Evolutionary conservation across 345 rosid genomes (phyloP), one percentile per base, ranked within the genome.

Genomic region (Passiflora organensis): DNA sequence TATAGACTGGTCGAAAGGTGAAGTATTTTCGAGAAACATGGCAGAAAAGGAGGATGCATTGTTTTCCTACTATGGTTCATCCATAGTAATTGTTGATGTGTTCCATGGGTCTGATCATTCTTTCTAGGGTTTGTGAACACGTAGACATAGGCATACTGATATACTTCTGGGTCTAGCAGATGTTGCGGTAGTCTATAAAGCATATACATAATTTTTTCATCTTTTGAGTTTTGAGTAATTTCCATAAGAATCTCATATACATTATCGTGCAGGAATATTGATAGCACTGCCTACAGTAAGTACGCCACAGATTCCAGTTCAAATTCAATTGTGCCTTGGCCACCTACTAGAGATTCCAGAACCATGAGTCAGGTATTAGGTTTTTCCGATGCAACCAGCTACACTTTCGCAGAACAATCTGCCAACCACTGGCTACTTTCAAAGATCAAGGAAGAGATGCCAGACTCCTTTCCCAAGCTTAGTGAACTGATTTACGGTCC

Each of bases 361-460:
- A 37, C 49, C 43, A 13, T 24, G 60, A 48, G 25, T 60, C 52
- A 56, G 20, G 69, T 22, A 6, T 23, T 32, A 46, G 37, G 54
- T 23, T 58, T 48, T 11, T 22, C 10, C 32, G 37, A 48, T 1
- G 42, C 34, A 6, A 15, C 21, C 10, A 25, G 23, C 34, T 6
- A 4, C 5, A 51, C 60, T 51, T 53, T 70, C 46, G 19, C 9
- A 48, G 59, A 62, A 28, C 56, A 21, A 38, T 51, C 70, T 15
- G 64, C 72, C 38, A 59, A 41, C 15, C 66, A 63, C n/a, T 51
- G 62, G 0, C 67, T 65, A 22, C 43, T 34, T 13, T 32, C 54
- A 43, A 59, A 55, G 51, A 65, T 58, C 59, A 65, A 65, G 53
- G 65, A 59, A 24, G 72, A 74, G 58, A 59, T 58, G 43, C 58